A percentile compares a stretch with the other conserved stretches of the same genome.
phyloP scores from a whole-genome alignment of 1,284 basidiomycete genomes.

The Hypsizygus ulmarius region DNA sequence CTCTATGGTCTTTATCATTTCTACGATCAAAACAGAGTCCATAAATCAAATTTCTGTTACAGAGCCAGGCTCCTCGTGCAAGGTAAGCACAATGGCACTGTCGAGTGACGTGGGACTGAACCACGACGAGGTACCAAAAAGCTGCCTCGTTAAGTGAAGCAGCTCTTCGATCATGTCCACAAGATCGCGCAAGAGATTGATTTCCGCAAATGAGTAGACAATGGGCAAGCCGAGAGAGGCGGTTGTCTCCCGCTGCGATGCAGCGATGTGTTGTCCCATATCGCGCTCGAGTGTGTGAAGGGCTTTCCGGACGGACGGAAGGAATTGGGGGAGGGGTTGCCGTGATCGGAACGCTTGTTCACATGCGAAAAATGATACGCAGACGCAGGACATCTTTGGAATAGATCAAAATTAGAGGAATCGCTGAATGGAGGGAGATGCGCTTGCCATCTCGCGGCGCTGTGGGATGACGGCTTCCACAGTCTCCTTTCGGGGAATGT shows the following conservation, averaged over 20 bases:
- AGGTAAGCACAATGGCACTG: too few species aligned
- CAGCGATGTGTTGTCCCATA: slow-evolving; percentile 35
- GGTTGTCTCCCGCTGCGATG: slow-evolving; percentile 29
- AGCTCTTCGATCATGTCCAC: slow-evolving; percentile 44
- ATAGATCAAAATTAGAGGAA: not conserved
- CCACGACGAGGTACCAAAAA: slow-evolving; percentile 50
- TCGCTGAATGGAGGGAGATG: not conserved
- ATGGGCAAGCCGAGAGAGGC: slow-evolving; percentile 36
- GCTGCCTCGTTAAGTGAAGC: slow-evolving; percentile 37
- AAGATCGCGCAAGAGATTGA: slow-evolving; percentile 40
- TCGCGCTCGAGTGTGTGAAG: slow-evolving; percentile 34
- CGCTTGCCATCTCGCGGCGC: slow-evolving; percentile 42
- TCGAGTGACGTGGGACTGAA: slow-evolving; percentile 18
- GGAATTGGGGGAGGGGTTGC: slow-evolving; percentile 49
- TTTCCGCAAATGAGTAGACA: slow-evolving; percentile 46
- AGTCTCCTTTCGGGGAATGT: slow-evolving; percentile 46
- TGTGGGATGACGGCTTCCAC: slow-evolving; percentile 41
- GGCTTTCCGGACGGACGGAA: slow-evolving; percentile 46
- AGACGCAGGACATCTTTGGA: slow-evolving; percentile 39
- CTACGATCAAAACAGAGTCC: too few species aligned
- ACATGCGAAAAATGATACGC: slow-evolving; percentile 47
- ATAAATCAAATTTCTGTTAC: slow-evolving; percentile 25
- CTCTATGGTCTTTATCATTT: too few species aligned
- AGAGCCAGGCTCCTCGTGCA: too few species aligned
- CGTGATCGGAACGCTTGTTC: slow-evolving; percentile 49